Base-by-base conservation (phyloP, 2,329 filamentous ascomycete genomes). In the Paramyrothecium roridum region DNA sequence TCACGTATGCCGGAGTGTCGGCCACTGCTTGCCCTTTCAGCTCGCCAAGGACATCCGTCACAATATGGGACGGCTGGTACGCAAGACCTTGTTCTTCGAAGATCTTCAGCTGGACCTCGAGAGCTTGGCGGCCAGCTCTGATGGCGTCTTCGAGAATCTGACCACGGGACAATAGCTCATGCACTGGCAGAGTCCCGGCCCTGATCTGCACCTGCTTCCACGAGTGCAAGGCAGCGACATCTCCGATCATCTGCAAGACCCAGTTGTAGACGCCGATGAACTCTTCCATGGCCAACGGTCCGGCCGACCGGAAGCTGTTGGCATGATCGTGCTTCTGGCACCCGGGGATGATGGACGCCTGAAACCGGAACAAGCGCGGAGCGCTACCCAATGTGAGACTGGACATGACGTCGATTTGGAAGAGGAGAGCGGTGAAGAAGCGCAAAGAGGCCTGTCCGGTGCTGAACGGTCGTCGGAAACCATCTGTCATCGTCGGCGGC, bases 251-350 rank as follows among this genome's bases (percentile, higher is more conserved):
- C 48, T 80, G 68, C 48, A 87, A 60, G 1, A 78, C 77, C 80
- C 81, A 83, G 65, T 85, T 86, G 48, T 81, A 71, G 56, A 82
- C 74, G 2, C 84, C 84, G 45, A 82, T 67, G 50, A 83, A 78
- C 33, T 79, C 75, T 50, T 80, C 76, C 54, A 86, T 71, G 52
- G 72, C 70, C 43, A 80, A 66, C 1, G 66, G 68, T 0, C 68
- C 66, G 1, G 64, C 61, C 12, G 61, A 54, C 12, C 61, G 59
- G 11, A 64, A 57, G 30, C 62, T 57, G 7, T 54, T 45, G 17
- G 58, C 57, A 22, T 56, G 57, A n/a, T 57, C 52, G 2, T 59
- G 33, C 2, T 57, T 54, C 16, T 62, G 58, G 47, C 64, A 70
- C 13, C 67, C 63, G 8, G 70, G 67, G 21, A 81, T 73, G 23